Percentiles rank a stretch among this genome's conserved stretches.
These are phyloP conservation scores for Syncephalastrum sp. DNA, from an alignment of 371 early-diverging fungal genomes.

Conservation along the genomic window DNA sequence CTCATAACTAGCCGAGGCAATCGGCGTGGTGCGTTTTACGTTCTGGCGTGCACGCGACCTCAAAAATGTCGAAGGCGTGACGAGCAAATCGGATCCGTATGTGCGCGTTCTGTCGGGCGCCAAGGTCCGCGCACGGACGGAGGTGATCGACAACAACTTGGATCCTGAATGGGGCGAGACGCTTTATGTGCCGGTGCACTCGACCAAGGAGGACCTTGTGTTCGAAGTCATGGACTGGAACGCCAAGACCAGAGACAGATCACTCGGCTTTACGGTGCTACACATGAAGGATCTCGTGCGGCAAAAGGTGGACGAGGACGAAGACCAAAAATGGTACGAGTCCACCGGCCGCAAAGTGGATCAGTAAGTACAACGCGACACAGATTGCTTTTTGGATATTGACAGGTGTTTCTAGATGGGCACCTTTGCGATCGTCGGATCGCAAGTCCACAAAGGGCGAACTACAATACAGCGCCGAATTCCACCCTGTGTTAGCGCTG, in stretches of 20 bases:
- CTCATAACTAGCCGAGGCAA: conserved; percentile 48
- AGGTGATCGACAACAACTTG: conserved; percentile 66
- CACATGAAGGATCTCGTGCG: conserved; percentile 45
- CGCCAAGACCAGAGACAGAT: conserved; percentile 59
- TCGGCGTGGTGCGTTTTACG: conserved; percentile 80
- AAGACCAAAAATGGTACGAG: conserved; percentile 28
- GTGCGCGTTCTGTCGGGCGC: conserved; percentile 64
- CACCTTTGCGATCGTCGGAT: conserved; percentile 50
- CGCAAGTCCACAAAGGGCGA: conserved; percentile 55
- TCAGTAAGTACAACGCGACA: conserved; percentile 18
- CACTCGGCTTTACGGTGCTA: conserved; percentile 58
- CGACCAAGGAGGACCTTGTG: conserved; percentile 62
- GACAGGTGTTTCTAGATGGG: conserved; percentile 38
- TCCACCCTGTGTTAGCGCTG: conserved; percentile 61
- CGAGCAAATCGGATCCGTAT: conserved; percentile 82
- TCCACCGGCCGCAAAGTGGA: conserved; percentile 24
- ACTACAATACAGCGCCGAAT: conserved; percentile 61
- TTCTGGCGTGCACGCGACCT: conserved; percentile 72
- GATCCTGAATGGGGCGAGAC: conserved; percentile 89
- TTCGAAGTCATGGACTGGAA: conserved; percentile 80
- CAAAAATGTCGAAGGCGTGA: conserved; percentile 58
- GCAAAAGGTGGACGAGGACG: conserved; percentile 29
- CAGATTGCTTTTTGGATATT: neutral
- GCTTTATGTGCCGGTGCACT: conserved; percentile 69
- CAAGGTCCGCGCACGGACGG: conserved; percentile 65